Base-by-base conservation (phyloP, 2,329 filamentous ascomycete genomes). In the Cryphonectria naterciae region DNA sequence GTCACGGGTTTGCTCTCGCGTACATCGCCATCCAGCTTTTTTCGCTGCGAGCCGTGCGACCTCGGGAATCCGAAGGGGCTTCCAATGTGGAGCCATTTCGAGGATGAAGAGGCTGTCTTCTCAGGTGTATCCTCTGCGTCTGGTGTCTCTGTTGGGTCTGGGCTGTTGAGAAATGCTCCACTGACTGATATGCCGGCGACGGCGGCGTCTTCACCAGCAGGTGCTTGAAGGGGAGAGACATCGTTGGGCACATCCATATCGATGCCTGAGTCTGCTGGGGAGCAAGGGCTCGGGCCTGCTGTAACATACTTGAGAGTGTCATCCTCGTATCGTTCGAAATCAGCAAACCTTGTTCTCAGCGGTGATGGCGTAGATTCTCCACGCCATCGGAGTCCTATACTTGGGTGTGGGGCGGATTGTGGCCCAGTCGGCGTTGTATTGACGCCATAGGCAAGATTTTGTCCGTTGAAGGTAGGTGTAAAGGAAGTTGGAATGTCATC, bases 301-400 rank as follows among this genome's bases (percentile, higher is more conserved):
- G 41, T 28, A 19, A 65, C 63, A 46, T 22, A 35, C 41, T 65
- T 65, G 41, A 46, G 43, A 13, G 63, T 65, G 17, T 65, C 63
- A 49, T 37, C 63, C 17, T 65, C 63, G 19, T 65, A 65, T n/a
- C 63, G 63, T n/a, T 46, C 43, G 25, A 65, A 65, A 22, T 65
- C 25, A 52, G 63, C 63, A 35, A 65, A 65, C n/a, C 63, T 46
- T 13, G 41, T 65, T 7, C 63, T 65, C n/a, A 65, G 17, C 19
- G 63, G 63, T n/a, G 63, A 52, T 35, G 17, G 25, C 2, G 19
- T 13, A 13, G 15, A 15, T 46, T 25, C 43, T 1, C 41, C 43
- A n/a, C n/a, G 28, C 28, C 25, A 35, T 28, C 35, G n/a, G 43
- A 46, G 17, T 32, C 41, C 25, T 25, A 49, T 17, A 46, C 13